Evolutionary conservation across 2,329 filamentous ascomycete genomes (phyloP), one percentile per base, ranked within the genome.

Genomic region (Hypoxylon sp.): DNA sequence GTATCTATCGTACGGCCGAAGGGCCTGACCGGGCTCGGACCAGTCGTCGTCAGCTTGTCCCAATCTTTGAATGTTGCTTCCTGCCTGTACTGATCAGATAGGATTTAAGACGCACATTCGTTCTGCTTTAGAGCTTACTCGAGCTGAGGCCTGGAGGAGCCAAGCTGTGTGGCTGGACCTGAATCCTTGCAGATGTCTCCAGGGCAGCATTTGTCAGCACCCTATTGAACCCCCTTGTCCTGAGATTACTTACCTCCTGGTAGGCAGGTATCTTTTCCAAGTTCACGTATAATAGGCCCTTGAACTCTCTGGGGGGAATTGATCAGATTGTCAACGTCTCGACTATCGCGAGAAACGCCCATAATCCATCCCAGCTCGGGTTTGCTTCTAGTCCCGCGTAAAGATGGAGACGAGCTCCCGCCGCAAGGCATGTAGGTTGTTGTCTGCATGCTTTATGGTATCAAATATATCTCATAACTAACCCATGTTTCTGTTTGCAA

Each of bases 331-430:
- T 18, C 10, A 21, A 18, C 20, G 6, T 41, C 29, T 15, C 37
- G 4, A 9, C 10, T 27, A 35, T 42, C 15, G 9, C 24, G 17
- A 11, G 41, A 33, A 8, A 5, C 21, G 5, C 13, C 29, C n/a
- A 21, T 29, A 38, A 11, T 41, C n/a, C n/a, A n/a, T 50, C 18
- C 33, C 23, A 6, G 13, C n/a, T n/a, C n/a, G n/a, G n/a, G n/a
- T n/a, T n/a, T 15, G 18, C 15, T 45, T 26, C n/a, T 43, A 21
- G 35, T 23, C 15, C 24, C 4, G 21, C 31, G 9, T 23, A 45
- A 57, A 23, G 3, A 72, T 72, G 70, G 69, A 72, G 57, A 66
- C 58, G 9, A 67, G 66, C 45, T 71, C 70, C 31, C 65, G 67
- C 31, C 67, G 69, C 45, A 70, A 66, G 63, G 67, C 64, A 50